Evolutionary conservation across 169 alveolate species (phyloP).

Genomic region (Eimeria acervulina): DNA sequence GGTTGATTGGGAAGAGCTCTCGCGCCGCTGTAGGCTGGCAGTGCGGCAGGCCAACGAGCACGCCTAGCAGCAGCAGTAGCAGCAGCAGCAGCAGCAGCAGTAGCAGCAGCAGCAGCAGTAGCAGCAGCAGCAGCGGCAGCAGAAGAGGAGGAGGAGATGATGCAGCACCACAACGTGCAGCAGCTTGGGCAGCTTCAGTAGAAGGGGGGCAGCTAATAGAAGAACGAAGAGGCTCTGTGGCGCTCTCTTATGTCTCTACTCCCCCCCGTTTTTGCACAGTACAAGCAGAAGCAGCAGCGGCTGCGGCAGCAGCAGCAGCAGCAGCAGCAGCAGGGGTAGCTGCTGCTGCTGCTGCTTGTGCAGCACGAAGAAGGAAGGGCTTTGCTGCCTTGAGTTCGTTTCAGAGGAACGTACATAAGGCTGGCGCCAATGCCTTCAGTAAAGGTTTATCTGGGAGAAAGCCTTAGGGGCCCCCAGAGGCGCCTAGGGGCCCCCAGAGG

Average conservation of each 20-base stretch:
- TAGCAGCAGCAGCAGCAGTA: constrained; percentile 6
- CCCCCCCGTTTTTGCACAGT: background rate
- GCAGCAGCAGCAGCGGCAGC: constrained; percentile 8
- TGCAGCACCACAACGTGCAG: background rate
- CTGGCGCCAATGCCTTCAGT: background rate
- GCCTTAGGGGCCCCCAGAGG: too few relatives aligned
- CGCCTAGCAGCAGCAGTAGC: constrained; percentile 8
- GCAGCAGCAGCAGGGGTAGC: constrained; percentile 22
- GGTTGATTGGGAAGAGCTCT: constrained; percentile 57
- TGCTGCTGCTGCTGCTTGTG: background rate
- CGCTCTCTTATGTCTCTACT: background rate
- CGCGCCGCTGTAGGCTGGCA: constrained; percentile 52
- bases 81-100: constrained; percentile 36
- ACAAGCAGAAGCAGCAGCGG: too few relatives aligned
- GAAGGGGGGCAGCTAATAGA: background rate
- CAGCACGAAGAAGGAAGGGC: background rate
- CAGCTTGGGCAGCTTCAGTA: background rate
- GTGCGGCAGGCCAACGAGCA: constrained; percentile 50
- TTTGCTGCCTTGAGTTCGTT: background rate
- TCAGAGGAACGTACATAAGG: background rate
- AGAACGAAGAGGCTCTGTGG: too few relatives aligned
- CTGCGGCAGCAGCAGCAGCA: too few relatives aligned
- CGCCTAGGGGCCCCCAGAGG: constrained; percentile 32
- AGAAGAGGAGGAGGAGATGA: background rate
- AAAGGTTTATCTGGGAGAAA: background rate